These are phyloP conservation scores for Penicillium aurantiogriseum DNA, from an alignment of 2,329 filamentous ascomycete species.

Conservation along the genomic window DNA sequence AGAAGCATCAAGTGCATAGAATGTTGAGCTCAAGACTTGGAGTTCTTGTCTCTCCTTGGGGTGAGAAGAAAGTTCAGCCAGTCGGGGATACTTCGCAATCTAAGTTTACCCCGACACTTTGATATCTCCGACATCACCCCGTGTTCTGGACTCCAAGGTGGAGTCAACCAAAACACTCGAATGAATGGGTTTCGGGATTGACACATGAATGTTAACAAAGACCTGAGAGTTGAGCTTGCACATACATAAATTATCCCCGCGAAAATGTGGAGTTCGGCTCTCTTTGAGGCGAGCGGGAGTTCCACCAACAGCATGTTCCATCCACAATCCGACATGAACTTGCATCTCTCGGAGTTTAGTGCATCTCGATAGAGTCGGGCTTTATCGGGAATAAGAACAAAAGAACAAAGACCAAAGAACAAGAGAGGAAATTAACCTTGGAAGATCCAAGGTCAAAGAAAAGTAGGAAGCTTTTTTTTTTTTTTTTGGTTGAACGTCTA, in stretches of 20 bases:
- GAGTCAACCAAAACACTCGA: neutral
- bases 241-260: neutral
- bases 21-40: conserved; percentile 7
- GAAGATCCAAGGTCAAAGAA: neutral
- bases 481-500: neutral
- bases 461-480: neutral
- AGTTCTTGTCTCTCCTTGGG: neutral
- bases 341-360: neutral
- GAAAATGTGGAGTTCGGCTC: neutral
- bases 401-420: neutral
- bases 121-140: neutral
- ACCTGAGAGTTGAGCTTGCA: neutral
- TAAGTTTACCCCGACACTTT: neutral
- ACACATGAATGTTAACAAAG: neutral
- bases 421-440: neutral
- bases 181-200: neutral
- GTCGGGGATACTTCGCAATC: neutral
- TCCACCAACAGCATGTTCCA: neutral
- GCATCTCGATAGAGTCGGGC: neutral
- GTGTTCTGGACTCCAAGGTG: neutral
- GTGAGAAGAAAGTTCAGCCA: neutral
- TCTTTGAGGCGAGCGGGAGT: neutral
- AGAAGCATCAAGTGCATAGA: conserved; percentile 16
- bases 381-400: neutral
- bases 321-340: neutral